Evolutionary conservation across 2,329 filamentous ascomycete species (phyloP), one percentile per base, ranked within the genome.

Genomic region (Fusarium protoensiforme): DNA sequence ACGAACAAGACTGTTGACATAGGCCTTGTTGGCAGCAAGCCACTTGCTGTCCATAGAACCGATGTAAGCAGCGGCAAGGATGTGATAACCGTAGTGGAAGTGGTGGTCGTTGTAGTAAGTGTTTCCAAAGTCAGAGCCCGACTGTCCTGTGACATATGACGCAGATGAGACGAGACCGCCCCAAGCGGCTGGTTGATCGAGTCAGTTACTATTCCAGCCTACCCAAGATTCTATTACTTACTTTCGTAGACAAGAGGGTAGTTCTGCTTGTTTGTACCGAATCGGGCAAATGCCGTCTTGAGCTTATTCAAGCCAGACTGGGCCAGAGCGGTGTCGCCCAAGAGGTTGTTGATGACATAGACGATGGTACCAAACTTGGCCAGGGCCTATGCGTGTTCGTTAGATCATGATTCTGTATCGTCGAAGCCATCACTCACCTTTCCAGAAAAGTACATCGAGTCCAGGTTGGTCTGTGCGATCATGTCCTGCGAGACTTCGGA

Each of bases 371-470:
- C 93, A 81, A 94, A 95, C 80, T 96, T 96, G 71, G 91, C 92
- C 20, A 96, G 83, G 1, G 91, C 90, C 89, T 91, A 48, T 29
- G 64, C 16, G 58, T 61, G 38, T 60, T 68, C 72, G 27, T 57
- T 14, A 39, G 29, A n/a, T 39, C 31, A 27, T 27, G 20, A 36
- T 11, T 13, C 3, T 7, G 5, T 14, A 9, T 6, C 27, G 46
- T 31, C 14, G 13, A 18, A 31, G 16, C 4, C n/a, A 1, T 14
- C 9, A 68, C 81, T 74, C 68, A 88, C 92, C 86, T 96, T 98
- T 75, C 96, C 96, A 75, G 93, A 93, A 81, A 92, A 98, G 82
- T 98, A 98, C 91, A 98, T 95, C 39, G 94, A 97, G 79, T 96
- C 89, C 38, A 94, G 85, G 72, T 96, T 90, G 7, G 91, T 90